phyloP scores from a whole-genome alignment of 768 basidiomycete genomes.

The Albatrellus ellisii region DNA sequence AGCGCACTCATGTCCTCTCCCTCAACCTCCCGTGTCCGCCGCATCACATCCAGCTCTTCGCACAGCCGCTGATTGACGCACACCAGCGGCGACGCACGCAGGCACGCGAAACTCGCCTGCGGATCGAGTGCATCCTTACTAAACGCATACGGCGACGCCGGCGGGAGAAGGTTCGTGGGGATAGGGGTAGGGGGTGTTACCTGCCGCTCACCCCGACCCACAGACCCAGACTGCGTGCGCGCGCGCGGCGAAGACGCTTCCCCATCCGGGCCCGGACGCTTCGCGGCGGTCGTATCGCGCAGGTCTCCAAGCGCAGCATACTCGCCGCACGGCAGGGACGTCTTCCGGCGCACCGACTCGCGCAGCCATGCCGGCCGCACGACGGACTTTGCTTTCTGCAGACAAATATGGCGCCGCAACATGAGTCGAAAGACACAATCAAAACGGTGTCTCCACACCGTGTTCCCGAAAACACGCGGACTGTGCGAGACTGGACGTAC shows the following conservation, averaged over 20 bases:
- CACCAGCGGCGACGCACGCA: slow-evolving; percentile 48
- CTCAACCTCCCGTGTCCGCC: slow-evolving; percentile 47
- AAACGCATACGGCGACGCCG: slow-evolving; percentile 12
- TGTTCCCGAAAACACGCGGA: no score
- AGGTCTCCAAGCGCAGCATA: slow-evolving; percentile 47
- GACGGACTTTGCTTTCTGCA: slow-evolving; percentile 50
- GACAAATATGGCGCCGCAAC: background rate
- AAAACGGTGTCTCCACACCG: no score
- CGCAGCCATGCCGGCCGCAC: slow-evolving; percentile 64
- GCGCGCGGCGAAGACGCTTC: background rate
- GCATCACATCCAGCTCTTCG: slow-evolving; percentile 44
- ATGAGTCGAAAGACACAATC: no score
- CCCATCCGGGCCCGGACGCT: slow-evolving; percentile 24
- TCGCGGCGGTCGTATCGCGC: slow-evolving; percentile 29
- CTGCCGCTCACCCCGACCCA: background rate
- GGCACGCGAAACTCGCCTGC: slow-evolving; percentile 38
- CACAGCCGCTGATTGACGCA: slow-evolving; percentile 59
- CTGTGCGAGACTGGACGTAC: no score
- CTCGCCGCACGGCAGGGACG: slow-evolving; percentile 33
- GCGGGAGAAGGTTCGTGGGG: slow-evolving; percentile 16
- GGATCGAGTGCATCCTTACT: slow-evolving; percentile 16
- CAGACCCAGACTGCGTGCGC: no score
- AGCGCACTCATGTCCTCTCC: slow-evolving; percentile 54
- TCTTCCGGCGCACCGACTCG: slow-evolving; percentile 35
- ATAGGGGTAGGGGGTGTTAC: background rate